A percentile compares a stretch with the other conserved stretches of the same genome.
Conservation (phyloP, 441 rosid species). For the Gossypium schwendimanii region DNA sequence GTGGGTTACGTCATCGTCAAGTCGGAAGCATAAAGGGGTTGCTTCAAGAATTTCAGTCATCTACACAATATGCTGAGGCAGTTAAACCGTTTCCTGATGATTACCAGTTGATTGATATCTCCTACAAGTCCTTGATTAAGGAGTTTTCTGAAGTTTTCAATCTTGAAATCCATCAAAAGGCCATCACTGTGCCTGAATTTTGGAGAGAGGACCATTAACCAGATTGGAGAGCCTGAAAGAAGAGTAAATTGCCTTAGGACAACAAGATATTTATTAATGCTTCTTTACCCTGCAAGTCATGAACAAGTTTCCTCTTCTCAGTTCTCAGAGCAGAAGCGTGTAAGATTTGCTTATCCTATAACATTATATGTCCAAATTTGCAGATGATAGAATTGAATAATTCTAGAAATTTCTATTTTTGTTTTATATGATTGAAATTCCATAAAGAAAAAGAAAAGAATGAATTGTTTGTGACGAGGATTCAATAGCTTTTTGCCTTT, state of each 20-base stretch:
- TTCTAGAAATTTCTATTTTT: not conserved
- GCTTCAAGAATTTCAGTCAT: constrained; percentile 20
- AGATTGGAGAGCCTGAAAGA: not conserved
- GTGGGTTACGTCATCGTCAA: constrained; percentile 57
- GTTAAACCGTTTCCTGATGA: constrained; percentile 18
- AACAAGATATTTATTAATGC: not conserved
- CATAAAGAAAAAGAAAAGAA: not conserved
- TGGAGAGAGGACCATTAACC: not conserved
- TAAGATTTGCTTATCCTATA: not conserved
- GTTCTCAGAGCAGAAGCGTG: not conserved
- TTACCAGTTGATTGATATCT: constrained; percentile 34
- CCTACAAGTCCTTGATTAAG: constrained; percentile 44
- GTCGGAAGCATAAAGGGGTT: constrained; percentile 65
- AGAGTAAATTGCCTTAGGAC: not conserved
- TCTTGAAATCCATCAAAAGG: constrained; percentile 37
- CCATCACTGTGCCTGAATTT: constrained; percentile 12
- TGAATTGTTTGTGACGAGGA: not conserved
- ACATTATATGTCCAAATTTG: not conserved
- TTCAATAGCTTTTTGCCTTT: too few relatives aligned
- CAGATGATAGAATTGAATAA: not conserved
- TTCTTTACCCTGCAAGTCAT: not conserved
- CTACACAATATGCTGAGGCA: not conserved
- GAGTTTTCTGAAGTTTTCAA: constrained; percentile 69
- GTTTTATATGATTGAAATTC: not conserved
- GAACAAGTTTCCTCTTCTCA: not conserved